A percentile compares a stretch with the other conserved stretches of the same genome.
Evolutionary conservation across 768 basidiomycete species (phyloP).

Genomic region (Asterophora lycoperdoides): DNA sequence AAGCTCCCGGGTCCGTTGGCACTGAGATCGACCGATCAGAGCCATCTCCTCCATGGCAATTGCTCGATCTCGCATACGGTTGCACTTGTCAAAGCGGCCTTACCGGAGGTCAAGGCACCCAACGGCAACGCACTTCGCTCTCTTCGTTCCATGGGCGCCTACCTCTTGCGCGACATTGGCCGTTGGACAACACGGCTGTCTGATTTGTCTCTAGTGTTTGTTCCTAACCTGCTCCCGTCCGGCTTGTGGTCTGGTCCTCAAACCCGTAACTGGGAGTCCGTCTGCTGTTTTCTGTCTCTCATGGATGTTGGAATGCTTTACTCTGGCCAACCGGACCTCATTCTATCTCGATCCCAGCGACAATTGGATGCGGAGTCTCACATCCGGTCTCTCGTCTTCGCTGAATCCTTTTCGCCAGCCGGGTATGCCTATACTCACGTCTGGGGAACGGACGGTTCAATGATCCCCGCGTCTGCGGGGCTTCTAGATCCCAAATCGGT

Average conservation of each 20-base stretch:
- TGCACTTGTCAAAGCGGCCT: background rate
- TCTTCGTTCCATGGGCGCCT: too few species aligned
- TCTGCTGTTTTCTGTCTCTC: too few species aligned
- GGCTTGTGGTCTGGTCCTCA: background rate
- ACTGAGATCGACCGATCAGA: conserved; percentile 7
- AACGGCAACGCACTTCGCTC: too few species aligned
- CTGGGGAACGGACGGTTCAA: conserved; percentile 25
- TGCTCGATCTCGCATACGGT: conserved; percentile 11
- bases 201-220: too few species aligned
- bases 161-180: too few species aligned
- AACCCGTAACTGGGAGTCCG: background rate
- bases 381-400: too few species aligned
- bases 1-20: background rate
- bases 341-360: too few species aligned
- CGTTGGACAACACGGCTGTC: too few species aligned
- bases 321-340: background rate
- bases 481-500: conserved; percentile 18
- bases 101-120: background rate
- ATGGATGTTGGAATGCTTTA: too few species aligned
- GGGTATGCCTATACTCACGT: too few species aligned
- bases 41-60: conserved; percentile 5
- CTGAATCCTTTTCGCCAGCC: background rate
- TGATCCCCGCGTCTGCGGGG: conserved; percentile 18
- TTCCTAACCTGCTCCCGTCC: too few species aligned
- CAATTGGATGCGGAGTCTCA: background rate